Conservation (phyloP, 805 yeast genomes). For the Myxozyma sirexii region DNA sequence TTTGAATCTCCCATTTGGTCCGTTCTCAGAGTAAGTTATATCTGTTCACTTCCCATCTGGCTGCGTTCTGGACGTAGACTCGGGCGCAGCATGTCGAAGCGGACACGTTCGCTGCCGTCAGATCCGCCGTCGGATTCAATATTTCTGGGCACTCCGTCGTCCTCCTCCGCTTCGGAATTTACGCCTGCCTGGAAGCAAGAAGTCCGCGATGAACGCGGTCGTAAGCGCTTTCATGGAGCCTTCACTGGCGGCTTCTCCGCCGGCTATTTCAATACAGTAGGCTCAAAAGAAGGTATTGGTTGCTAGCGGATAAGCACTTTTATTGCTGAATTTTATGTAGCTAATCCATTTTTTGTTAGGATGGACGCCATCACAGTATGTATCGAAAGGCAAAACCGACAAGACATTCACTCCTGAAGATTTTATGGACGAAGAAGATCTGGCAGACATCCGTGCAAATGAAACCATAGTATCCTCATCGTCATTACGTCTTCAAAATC, state of each 20-base stretch:
- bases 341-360: constrained; percentile 13
- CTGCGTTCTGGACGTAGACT: too few relatives aligned
- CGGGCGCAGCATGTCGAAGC: constrained; percentile 3
- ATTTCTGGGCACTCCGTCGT: constrained; percentile 26
- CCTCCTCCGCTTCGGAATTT: constrained; percentile 8
- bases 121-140: constrained; percentile 1
- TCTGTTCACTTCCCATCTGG: too few relatives aligned
- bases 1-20: too few relatives aligned
- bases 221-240: constrained; percentile 42
- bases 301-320: too few relatives aligned
- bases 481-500: neutral
- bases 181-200: constrained; percentile 37
- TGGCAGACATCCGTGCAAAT: constrained; percentile 33
- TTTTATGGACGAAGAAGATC: constrained; percentile 44
- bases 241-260: constrained; percentile 45
- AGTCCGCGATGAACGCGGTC: constrained; percentile 36
- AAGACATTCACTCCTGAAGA: constrained; percentile 36
- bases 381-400: constrained; percentile 33
- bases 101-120: neutral
- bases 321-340: too few relatives aligned
- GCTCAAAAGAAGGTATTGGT: constrained; percentile 43
- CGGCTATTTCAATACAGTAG: constrained; percentile 43
- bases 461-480: constrained; percentile 28
- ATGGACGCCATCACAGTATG: constrained; percentile 40
- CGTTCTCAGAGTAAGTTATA: too few relatives aligned